Percentiles rank a stretch among this genome's conserved stretches.
phyloP scores from a whole-genome alignment of 257 asterid species.

The Solanum sparsipilum region DNA sequence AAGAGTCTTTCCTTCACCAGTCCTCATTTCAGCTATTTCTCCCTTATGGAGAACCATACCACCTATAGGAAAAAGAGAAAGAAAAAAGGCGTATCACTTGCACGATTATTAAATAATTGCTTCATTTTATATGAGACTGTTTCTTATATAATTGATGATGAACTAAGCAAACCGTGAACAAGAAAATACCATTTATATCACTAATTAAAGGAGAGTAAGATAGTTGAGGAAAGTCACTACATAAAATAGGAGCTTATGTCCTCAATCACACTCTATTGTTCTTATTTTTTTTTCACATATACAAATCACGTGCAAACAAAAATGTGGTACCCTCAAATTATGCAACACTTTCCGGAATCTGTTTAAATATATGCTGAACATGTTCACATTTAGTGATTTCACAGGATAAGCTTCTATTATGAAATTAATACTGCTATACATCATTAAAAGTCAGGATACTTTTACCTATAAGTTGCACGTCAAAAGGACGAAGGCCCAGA shows the following conservation, averaged over 20 bases:
- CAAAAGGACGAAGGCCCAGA: slow-evolving; percentile 96
- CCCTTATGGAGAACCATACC: slow-evolving; percentile 99
- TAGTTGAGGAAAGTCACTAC: neutral
- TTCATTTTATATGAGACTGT: neutral
- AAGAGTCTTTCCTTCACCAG: slow-evolving; percentile 98
- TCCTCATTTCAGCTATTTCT: slow-evolving; percentile 96
- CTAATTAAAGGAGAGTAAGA: neutral
- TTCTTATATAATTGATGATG: neutral
- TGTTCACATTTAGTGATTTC: neutral
- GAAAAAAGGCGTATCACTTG: neutral
- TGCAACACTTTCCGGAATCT: neutral
- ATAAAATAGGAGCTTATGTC: neutral
- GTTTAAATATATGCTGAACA: neutral
- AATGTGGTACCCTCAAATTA: neutral
- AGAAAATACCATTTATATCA: neutral
- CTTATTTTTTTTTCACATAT: neutral
- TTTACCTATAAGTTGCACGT: slow-evolving; percentile 85
- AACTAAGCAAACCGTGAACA: neutral
- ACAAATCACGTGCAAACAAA: neutral
- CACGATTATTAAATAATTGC: neutral
- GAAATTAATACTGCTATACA: neutral
- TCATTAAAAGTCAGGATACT: neutral
- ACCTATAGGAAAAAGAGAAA: slow-evolving; percentile 28
- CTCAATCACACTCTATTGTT: neutral
- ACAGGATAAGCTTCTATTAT: neutral